A percentile compares a stretch with the other conserved stretches of the same genome.
Conservation (phyloP, 768 basidiomycete species). For the Pleurotus ostreatus region DNA sequence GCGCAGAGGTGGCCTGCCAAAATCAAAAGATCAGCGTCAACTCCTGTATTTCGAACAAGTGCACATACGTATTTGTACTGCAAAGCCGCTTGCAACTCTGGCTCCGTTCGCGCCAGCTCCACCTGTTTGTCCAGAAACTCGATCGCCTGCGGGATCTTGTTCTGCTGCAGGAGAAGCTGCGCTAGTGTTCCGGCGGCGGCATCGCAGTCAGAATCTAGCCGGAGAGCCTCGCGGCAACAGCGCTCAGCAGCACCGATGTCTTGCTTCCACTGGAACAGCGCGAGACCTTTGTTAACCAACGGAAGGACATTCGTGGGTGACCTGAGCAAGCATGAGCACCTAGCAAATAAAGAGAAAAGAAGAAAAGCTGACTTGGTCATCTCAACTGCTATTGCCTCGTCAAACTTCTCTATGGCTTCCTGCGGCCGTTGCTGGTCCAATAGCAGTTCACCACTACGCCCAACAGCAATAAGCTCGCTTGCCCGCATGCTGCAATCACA, state of each 20-base stretch:
- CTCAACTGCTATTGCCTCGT: constrained; percentile 86
- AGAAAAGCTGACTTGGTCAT: constrained; percentile 52
- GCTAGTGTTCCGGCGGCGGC: constrained; percentile 95
- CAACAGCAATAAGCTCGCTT: background rate
- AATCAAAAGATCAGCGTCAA: constrained; percentile 8
- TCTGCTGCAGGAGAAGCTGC: constrained; percentile 88
- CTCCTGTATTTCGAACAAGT: background rate
- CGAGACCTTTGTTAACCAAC: constrained; percentile 96
- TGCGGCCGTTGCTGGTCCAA: constrained; percentile 86
- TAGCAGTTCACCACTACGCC: constrained; percentile 81
- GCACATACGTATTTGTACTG: constrained; percentile 67
- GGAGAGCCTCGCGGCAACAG: constrained; percentile 84
- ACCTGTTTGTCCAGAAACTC: constrained; percentile 83
- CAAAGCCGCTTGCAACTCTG: constrained; percentile 75
- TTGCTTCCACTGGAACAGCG: constrained; percentile 93
- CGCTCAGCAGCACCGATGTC: constrained; percentile 78
- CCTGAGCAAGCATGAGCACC: constrained; percentile 14
- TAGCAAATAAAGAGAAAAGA: background rate
- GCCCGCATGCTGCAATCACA: background rate
- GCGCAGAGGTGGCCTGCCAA: constrained; percentile 71
- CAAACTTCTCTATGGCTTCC: constrained; percentile 91
- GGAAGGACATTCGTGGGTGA: constrained; percentile 77
- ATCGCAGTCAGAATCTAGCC: constrained; percentile 90
- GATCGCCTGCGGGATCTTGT: constrained; percentile 81
- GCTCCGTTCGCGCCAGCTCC: constrained; percentile 85